Percentiles rank a stretch among this genome's conserved stretches.
Conservation (phyloP, 768 basidiomycete genomes). For the Pholiota conissans region DNA sequence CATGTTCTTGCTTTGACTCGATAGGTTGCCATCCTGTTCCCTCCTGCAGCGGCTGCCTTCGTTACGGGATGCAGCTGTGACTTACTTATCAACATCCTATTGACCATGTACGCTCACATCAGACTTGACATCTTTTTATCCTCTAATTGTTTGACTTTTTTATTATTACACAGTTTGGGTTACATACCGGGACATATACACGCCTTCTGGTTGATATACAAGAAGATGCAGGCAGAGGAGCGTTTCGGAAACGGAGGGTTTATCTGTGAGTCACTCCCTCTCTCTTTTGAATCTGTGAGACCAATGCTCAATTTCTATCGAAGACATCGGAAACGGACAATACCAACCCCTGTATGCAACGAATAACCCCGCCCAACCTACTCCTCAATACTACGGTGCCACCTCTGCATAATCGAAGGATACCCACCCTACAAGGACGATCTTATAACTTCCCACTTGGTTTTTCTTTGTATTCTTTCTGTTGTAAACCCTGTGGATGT, state of each 20-base stretch:
- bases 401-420: constrained; percentile 27
- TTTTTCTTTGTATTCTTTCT: background rate
- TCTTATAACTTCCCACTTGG: background rate
- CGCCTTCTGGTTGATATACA: constrained; percentile 90
- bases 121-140: background rate
- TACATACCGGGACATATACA: constrained; percentile 76
- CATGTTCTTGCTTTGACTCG: background rate
- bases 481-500: background rate
- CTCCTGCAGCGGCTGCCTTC: constrained; percentile 77
- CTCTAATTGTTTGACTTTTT: background rate
- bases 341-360: constrained; percentile 41
- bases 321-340: constrained; percentile 42
- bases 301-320: background rate
- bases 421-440: background rate
- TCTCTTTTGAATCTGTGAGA: background rate
- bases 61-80: constrained; percentile 85
- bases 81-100: constrained; percentile 77
- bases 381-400: constrained; percentile 41
- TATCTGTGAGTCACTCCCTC: constrained; percentile 53
- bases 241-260: constrained; percentile 77
- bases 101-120: constrained; percentile 63
- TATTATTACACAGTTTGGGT: constrained; percentile 53
- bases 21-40: constrained; percentile 78
- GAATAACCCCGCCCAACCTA: constrained; percentile 23
- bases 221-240: constrained; percentile 86